Conservation (phyloP, 2,329 filamentous ascomycete species). For the Lachnellula willkommii region DNA sequence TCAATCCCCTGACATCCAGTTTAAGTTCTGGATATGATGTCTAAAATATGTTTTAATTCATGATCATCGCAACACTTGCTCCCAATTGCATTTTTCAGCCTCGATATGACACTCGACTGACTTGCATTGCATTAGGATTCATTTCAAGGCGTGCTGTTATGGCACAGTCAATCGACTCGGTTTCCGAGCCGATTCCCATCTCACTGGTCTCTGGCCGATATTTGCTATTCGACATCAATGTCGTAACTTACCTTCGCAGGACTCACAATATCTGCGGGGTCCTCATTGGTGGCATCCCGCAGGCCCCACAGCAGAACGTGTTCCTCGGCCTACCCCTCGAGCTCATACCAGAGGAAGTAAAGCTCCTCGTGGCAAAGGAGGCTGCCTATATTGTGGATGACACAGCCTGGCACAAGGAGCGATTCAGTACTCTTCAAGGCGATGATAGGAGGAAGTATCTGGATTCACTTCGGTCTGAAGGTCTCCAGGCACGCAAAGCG, state of each 20-base stretch:
- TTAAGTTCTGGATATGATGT: conserved; percentile 37
- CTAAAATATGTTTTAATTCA: conserved; percentile 48
- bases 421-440: conserved; percentile 53
- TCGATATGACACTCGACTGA: neutral
- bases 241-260: conserved; percentile 71
- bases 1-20: conserved; percentile 70
- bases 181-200: conserved; percentile 63
- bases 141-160: conserved; percentile 6
- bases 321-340: conserved; percentile 86
- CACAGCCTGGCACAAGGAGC: conserved; percentile 59
- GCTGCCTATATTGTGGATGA: conserved; percentile 80
- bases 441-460: conserved; percentile 59
- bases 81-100: neutral
- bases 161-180: conserved; percentile 12
- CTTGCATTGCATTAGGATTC: neutral
- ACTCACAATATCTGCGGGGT: conserved; percentile 81
- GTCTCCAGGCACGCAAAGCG: conserved; percentile 44
- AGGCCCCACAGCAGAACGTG: conserved; percentile 90
- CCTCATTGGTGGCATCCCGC: conserved; percentile 80
- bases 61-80: conserved; percentile 34
- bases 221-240: conserved; percentile 82
- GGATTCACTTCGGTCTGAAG: conserved; percentile 42
- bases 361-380: conserved; percentile 70
- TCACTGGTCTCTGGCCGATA: conserved; percentile 75
- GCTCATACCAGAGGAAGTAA: conserved; percentile 85